Conservation (phyloP, 1,284 basidiomycete species). For the Rhodotorula sp. region DNA sequence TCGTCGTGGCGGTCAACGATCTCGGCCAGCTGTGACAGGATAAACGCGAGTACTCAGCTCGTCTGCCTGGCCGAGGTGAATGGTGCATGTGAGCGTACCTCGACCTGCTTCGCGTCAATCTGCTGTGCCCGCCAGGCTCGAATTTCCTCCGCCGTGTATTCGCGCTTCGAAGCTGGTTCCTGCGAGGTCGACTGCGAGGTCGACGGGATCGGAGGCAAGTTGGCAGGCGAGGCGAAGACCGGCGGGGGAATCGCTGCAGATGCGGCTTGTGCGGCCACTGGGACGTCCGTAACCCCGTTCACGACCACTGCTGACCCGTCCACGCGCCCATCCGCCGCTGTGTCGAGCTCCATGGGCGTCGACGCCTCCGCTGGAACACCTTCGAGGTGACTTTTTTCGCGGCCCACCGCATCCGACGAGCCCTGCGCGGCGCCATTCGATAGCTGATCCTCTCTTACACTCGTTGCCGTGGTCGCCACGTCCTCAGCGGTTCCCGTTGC, state of each 20-base stretch:
- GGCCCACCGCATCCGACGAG: background rate
- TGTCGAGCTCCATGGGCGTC: background rate
- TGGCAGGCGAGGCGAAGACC: background rate
- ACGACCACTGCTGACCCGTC: background rate
- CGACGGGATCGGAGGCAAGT: constrained; percentile 9
- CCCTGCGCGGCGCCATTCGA: background rate
- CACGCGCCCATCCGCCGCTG: background rate
- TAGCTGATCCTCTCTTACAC: background rate
- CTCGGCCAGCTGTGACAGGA: constrained; percentile 18
- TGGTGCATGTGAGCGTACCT: constrained; percentile 13
- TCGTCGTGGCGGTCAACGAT: constrained; percentile 39
- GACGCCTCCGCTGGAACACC: background rate
- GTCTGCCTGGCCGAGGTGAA: background rate
- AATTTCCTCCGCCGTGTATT: constrained; percentile 10
- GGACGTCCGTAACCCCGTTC: background rate
- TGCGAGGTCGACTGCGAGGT: constrained; percentile 19
- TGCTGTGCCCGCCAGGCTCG: constrained; percentile 20
- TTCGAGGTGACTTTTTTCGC: background rate
- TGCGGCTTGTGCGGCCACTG: background rate
- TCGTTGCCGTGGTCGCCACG: constrained; percentile 4
- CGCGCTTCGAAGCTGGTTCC: background rate
- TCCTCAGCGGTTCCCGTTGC: constrained; percentile 1
- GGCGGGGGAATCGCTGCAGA: background rate
- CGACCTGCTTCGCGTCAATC: constrained; percentile 28
- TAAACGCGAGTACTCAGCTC: background rate